Base-by-base conservation (phyloP, 2,329 filamentous ascomycete species). In the Clarireedia sp. region DNA sequence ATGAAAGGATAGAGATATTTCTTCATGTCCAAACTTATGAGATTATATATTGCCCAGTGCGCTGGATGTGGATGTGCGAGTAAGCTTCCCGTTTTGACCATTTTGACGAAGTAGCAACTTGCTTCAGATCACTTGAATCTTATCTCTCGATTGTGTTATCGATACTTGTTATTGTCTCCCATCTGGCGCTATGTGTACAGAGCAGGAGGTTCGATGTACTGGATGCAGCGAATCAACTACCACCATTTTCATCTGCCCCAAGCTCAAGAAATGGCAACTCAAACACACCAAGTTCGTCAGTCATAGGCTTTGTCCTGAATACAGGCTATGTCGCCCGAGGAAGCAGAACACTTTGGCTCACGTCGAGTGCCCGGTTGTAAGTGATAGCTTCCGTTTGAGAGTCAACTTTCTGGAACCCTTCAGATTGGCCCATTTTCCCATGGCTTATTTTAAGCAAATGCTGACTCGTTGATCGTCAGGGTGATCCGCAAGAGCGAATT, bases 201-300 rank as follows among this genome's bases (percentile, higher is more conserved):
- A 54, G 24, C 51, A 54, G 48, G 44, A 54, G 38, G 51, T 54
- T 49, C 51, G 51, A 24, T 54, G 51, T 24, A 54, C 51, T 14
- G 51, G 36, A 12, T 54, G 51, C 45, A 49, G 48, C 12, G 45
- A 49, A 26, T 54, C 51, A 7, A 54, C 45, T 14, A 54, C 51
- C 19, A 49, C 36, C 38, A 38, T 54, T 33, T 54, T 49, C 21
- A 54, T 54, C 37, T 54, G 51, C 40, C 21, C 45, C 7, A 49
- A 23, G 24, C 37, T 54, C 51, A 54, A 54, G 51, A 36, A 38
- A 49, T 54, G 51, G 51, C 51, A 54, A 21, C 38, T 24, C 48
- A 54, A 48, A 19, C 51, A 54, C 9, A 48, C 38, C 23, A 54
- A 49, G 38, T 23, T 49, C 33, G 38, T 48, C 37, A 54, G 51